Base-by-base conservation (phyloP, 208 protist species). In the Trypanosomatidae sp. region DNA sequence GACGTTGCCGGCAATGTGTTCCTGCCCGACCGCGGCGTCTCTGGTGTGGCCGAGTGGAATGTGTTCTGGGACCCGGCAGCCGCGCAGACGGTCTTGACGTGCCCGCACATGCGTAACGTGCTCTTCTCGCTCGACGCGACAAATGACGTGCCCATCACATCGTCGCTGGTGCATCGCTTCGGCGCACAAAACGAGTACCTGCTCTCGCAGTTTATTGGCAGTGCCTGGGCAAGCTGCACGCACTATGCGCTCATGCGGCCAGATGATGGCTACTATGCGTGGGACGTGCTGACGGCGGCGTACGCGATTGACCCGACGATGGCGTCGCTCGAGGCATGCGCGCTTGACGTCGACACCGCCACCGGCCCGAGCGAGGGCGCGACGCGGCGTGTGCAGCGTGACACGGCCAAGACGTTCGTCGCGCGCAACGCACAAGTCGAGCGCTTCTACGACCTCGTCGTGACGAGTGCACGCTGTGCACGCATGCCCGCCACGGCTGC, bases 1-100 rank as follows among this genome's bases (percentile, higher is more conserved):
- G 69, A 88, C 47, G 78, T 87, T 27, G 45, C 55, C 2, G 85
- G 85, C 37, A 94, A 94, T 55, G 85, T 90, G 19, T 88, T 88
- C 56, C n/a, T 69, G 7, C 57, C 69, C 15, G 50, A 35, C 22
- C 64, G 69, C 25, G 85, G 70, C 4, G 75, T 90, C 48, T n/a
- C n/a, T n/a, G 81, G 85, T 37, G 66, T 56, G 8, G 85, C 81
- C 16, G 81, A 94, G 64, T 94, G 81, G 85, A 94, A 90, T 43
- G 82, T 94, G 53, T 94, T 78, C 40, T 94, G 85, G 79, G 85
- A 94, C 61, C 69, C 81, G 3, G 35, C 57, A 20, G 67, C 81
- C 3, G 85, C 85, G 3, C 60, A 82, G 51, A 67, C 46, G 24
- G 81, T 90, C n/a, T 44, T 94, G 4, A 54, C 26, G 7, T 82